These are phyloP conservation scores for Sporisorium iseilematis-ciliati DNA, from an alignment of 1,284 basidiomycete species.

Conservation along the genomic window DNA sequence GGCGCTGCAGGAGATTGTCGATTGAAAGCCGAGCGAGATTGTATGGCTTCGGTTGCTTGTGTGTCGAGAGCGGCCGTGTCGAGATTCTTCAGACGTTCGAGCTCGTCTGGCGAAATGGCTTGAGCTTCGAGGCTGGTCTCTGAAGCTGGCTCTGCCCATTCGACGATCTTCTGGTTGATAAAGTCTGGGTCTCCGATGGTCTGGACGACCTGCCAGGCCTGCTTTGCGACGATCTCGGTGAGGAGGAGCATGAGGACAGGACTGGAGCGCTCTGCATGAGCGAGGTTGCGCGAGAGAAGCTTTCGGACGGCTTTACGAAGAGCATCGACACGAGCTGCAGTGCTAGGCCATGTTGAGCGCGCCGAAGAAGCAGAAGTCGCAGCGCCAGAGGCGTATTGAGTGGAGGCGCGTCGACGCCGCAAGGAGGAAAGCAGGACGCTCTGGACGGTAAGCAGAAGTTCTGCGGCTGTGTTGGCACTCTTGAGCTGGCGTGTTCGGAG, in stretches of 20 bases:
- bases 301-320: slow-evolving; percentile 54
- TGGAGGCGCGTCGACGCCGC: slow-evolving; percentile 33
- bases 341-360: slow-evolving; percentile 47
- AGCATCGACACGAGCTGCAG: slow-evolving; percentile 50
- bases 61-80: slow-evolving; percentile 21
- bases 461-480: slow-evolving; percentile 52
- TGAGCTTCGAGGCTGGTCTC: slow-evolving; percentile 45
- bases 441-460: slow-evolving; percentile 58
- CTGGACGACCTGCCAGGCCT: slow-evolving; percentile 60
- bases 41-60: slow-evolving; percentile 17
- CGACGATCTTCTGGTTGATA: slow-evolving; percentile 60
- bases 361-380: slow-evolving; percentile 17
- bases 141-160: slow-evolving; percentile 52
- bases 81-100: slow-evolving; percentile 39
- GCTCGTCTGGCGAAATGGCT: slow-evolving; percentile 44
- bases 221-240: slow-evolving; percentile 59
- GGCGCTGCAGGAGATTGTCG: not conserved
- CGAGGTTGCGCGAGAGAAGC: slow-evolving; percentile 54
- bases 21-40: not conserved
- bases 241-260: slow-evolving; percentile 53
- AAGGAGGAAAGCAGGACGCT: slow-evolving; percentile 58
- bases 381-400: not conserved
- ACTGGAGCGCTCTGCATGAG: slow-evolving; percentile 43
- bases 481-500: slow-evolving; percentile 37
- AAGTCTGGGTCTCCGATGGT: slow-evolving; percentile 62